Evolutionary conservation across 176 grass and related monocot genomes (phyloP), one percentile per base, ranked within the genome.

Genomic region (Rhynchospora tenuis): DNA sequence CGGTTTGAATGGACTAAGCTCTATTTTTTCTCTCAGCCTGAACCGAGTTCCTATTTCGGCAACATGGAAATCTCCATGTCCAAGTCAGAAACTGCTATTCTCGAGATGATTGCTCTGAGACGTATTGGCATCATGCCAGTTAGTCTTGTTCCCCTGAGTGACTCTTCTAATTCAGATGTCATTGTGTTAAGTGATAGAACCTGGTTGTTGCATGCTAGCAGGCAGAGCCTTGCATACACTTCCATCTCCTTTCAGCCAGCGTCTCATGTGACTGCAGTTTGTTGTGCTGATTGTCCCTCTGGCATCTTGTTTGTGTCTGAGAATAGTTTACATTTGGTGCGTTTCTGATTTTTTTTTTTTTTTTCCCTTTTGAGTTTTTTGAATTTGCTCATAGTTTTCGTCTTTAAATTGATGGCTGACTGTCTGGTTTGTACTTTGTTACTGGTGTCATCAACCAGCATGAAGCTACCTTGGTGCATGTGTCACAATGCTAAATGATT

Each of bases 71-170:
- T 71, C 16, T 54, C 48, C 10, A 45, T 83, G 70, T 43, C 83
- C 61, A 77, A 84, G 16, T 73, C 57, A 58, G 27, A 59, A 22
- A 83, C 90, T 52, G 62, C 81, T 70, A 63, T 78, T 64, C 87
- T 98, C 73, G 89, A 88, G 81, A 88, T 98, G 91, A 91, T 95
- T 90, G 91, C 96, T 16, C 70, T 95, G 58, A 86, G 96, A 5
- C 92, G 86, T 38, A 98, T 95, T 88, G 96, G 96, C 87, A 98
- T 98, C 55, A 93, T 93, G 73, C 96, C 96, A 60, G 93, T 94
- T 47, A 74, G 87, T 78, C 88, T 98, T 62, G 91, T 90, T 68
- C 86, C 93, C 27, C 47, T 98, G 81, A 90, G 85, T 81, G 93
- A 95, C 84, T 91, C 89, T 69, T 86, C 80, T 82, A 83, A 86